Evolutionary conservation across 768 basidiomycete genomes (phyloP), one percentile per base, ranked within the genome.

Genomic region (Boletus speciosus): DNA sequence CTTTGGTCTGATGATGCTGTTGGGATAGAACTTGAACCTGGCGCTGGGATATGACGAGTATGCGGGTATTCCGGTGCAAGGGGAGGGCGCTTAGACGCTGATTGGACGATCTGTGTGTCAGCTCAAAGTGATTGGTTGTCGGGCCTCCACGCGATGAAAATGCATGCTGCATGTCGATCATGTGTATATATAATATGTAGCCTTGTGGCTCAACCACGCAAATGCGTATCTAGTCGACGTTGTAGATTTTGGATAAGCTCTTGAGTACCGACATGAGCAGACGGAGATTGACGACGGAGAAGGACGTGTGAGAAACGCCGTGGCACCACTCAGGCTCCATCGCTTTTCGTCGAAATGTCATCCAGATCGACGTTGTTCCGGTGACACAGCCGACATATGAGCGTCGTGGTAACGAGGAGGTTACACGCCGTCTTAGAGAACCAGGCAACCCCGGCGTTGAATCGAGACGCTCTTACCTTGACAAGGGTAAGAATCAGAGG

Each of bases 11-110:
- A 59, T 8, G 41, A 15, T 38, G 31, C 3, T 23, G 16, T 10
- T 40, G n/a, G 15, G 16, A 9, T 61, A 94, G 88, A 97, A 97
- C 69, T 73, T 97, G 66, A 97, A 96, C 74, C 77, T 96, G 48
- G 85, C 90, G 3, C 78, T 97, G 34, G 93, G 93, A 8, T 90
- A 86, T 58, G 88, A 92, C 51, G 93, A 95, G 64, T 86, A 82
- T 59, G 82, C 82, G 5, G 93, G 93, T 3, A 91, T 95, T 55
- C 84, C 87, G 5, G 49, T 68, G 6, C 55, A 68, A 8, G 46
- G 32, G 3, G 44, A 54, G 19, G 35, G 9, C 3, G 51, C 39
- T 25, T 65, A 65, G 52, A 19, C 1, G 7, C 23, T 16, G 23
- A 10, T 35, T 8, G 29, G 31, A 37, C 10, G 37, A 47, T 46